Conservation (phyloP, 139 green algal species). For the Chlorella sp. region DNA sequence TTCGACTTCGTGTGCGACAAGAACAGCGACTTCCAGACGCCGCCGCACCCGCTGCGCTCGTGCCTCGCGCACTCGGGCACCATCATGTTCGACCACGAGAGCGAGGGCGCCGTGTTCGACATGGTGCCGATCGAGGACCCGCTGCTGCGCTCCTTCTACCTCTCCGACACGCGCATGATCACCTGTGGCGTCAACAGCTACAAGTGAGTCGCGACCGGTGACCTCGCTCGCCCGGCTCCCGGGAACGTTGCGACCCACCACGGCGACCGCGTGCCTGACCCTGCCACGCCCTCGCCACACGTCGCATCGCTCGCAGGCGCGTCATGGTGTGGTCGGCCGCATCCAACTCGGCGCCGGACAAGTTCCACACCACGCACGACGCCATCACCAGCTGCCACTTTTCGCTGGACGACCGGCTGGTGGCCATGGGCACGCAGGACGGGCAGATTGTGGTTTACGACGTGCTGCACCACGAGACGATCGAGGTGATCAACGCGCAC, state of each 20-base stretch:
- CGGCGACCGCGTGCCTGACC: no score
- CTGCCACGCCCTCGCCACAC: not conserved
- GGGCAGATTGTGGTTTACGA: conserved; percentile 41
- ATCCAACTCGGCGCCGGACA: conserved; percentile 32
- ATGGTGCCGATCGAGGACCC: conserved; percentile 37
- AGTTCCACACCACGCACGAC: conserved; percentile 48
- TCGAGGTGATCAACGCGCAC: conserved; percentile 36
- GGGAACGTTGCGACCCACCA: no score
- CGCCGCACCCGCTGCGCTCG: conserved; percentile 24
- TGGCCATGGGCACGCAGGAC: conserved; percentile 38
- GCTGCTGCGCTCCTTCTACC: conserved; percentile 30
- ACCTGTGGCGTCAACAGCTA: conserved; percentile 14
- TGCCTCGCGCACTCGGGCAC: conserved; percentile 28
- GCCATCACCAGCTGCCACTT: conserved; percentile 45
- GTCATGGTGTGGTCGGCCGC: conserved; percentile 34
- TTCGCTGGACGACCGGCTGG: conserved; percentile 27
- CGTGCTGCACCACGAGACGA: conserved; percentile 35
- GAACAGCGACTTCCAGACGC: conserved; percentile 16
- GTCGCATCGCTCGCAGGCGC: conserved; percentile 8
- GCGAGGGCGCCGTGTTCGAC: conserved; percentile 35
- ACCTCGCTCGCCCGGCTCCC: not conserved
- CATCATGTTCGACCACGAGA: conserved; percentile 43
- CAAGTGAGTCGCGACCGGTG: conserved; percentile 4
- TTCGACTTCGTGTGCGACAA: conserved; percentile 42
- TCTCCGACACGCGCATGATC: conserved; percentile 28